Conservation (phyloP, 306 rosid genomes). For the Prosopis cineraria region DNA sequence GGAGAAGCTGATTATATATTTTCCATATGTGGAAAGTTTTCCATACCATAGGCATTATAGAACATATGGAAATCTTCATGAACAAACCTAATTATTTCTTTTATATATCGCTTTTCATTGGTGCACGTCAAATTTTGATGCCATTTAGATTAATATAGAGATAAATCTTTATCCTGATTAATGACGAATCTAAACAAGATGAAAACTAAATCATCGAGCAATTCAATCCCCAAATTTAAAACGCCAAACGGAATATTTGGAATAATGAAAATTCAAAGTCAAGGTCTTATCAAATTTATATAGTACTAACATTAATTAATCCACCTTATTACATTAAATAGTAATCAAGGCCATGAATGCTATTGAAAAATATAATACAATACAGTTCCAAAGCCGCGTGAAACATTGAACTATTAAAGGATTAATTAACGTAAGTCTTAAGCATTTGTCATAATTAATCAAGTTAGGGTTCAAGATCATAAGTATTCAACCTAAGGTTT, state of each 20-base stretch:
- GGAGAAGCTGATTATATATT: constrained; percentile 35
- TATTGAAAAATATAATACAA: constrained; percentile 16
- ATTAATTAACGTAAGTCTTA: neutral
- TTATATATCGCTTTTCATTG: constrained; percentile 25
- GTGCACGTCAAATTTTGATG: constrained; percentile 43
- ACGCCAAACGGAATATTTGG: constrained; percentile 3
- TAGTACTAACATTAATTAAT: constrained; percentile 11
- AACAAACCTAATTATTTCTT: constrained; percentile 25
- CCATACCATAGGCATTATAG: constrained; percentile 30
- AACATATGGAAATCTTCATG: constrained; percentile 27
- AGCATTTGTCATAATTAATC: neutral
- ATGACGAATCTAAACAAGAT: constrained; percentile 31
- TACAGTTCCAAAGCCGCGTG: constrained; percentile 15
- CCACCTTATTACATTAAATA: neutral
- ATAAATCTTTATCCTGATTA: constrained; percentile 28
- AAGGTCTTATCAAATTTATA: neutral
- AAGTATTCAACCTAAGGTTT: constrained; percentile 12
- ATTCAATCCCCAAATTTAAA: neutral
- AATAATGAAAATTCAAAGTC: constrained; percentile 27
- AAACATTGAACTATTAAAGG: constrained; percentile 15
- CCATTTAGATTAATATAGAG: constrained; percentile 37
- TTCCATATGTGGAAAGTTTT: constrained; percentile 36
- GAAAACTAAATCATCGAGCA: neutral
- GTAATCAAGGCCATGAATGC: constrained; percentile 23
- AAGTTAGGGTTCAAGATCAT: constrained; percentile 18